Percentiles rank a stretch among this genome's conserved stretches.
Conservation (phyloP, 1,139 yeast genomes). For the Yamadazyma epiphylla region DNA sequence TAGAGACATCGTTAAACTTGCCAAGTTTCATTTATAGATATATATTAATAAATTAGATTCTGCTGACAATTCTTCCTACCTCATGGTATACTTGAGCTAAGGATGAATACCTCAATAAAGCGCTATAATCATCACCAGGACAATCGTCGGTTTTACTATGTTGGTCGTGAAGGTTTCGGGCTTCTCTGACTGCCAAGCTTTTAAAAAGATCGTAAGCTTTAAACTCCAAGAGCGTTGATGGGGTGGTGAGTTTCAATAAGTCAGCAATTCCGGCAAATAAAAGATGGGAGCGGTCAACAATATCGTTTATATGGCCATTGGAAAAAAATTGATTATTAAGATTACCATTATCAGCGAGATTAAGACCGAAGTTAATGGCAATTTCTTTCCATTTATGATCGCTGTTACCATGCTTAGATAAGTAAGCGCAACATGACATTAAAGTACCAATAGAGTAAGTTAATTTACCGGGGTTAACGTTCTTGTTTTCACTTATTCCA, state of each 20-base stretch:
- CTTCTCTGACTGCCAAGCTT: constrained; percentile 17
- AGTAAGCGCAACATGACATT: constrained; percentile 27
- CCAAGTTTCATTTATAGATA: constrained; percentile 9
- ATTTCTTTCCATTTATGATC: constrained; percentile 15
- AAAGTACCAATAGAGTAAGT: constrained; percentile 35
- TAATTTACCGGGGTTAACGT: constrained; percentile 28
- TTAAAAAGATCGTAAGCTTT: constrained; percentile 18
- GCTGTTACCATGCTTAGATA: constrained; percentile 14
- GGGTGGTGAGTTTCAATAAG: constrained; percentile 14
- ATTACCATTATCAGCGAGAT: constrained; percentile 12
- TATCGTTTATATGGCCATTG: constrained; percentile 17
- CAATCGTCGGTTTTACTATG: constrained; percentile 7
- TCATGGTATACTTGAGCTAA: constrained; percentile 20
- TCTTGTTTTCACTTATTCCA: constrained; percentile 21
- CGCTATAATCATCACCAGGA: constrained; percentile 9
- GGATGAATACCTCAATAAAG: constrained; percentile 16
- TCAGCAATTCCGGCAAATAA: constrained; percentile 20
- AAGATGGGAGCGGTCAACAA: constrained; percentile 16
- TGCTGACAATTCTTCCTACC: constrained; percentile 14
- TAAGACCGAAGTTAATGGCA: constrained; percentile 16
- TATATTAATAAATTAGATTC: constrained; percentile 7
- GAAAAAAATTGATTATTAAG: constrained; percentile 14
- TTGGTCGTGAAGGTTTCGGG: constrained; percentile 19
- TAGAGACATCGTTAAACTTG: constrained; percentile 9
- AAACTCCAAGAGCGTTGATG: constrained; percentile 13